Conservation (phyloP, 495 filamentous ascomycete species). For the Xylaria venustula region DNA sequence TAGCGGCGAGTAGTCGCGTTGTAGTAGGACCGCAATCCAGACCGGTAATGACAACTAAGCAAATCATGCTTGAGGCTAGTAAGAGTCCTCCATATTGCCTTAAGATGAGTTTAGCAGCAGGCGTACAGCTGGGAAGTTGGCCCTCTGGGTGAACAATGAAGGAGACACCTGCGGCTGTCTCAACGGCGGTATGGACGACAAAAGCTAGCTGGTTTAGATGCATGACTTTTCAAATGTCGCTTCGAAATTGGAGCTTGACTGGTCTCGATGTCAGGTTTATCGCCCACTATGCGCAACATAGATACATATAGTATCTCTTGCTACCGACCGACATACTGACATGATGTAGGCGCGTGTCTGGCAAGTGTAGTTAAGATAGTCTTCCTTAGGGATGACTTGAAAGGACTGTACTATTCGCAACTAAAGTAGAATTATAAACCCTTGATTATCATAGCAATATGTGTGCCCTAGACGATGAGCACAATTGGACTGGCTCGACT, state of each 20-base stretch:
- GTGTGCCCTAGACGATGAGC: too few relatives aligned
- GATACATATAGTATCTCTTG: too few relatives aligned
- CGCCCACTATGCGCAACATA: neutral
- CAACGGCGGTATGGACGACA: conserved; percentile 21
- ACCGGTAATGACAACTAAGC: conserved; percentile 24
- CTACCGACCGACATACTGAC: too few relatives aligned
- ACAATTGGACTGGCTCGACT: too few relatives aligned
- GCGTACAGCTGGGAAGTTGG: conserved; percentile 30
- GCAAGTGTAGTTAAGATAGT: too few relatives aligned
- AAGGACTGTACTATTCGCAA: too few relatives aligned
- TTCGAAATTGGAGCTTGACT: neutral
- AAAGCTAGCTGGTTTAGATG: conserved; percentile 23
- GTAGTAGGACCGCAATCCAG: conserved; percentile 20
- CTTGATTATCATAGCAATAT: too few relatives aligned
- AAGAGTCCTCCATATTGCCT: conserved; percentile 40
- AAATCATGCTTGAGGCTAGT: conserved; percentile 32
- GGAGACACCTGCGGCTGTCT: conserved; percentile 27
- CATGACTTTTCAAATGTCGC: conserved; percentile 1
- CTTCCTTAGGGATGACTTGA: too few relatives aligned
- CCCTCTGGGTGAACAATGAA: conserved; percentile 28
- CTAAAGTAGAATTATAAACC: too few relatives aligned
- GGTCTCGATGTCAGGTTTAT: neutral
- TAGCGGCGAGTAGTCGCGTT: conserved; percentile 19
- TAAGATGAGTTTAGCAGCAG: conserved; percentile 36
- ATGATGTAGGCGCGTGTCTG: too few relatives aligned